These are phyloP conservation scores for Spizellomyces sp. DNA, from an alignment of 192 early-diverging fungal genomes.

Conservation along the genomic window DNA sequence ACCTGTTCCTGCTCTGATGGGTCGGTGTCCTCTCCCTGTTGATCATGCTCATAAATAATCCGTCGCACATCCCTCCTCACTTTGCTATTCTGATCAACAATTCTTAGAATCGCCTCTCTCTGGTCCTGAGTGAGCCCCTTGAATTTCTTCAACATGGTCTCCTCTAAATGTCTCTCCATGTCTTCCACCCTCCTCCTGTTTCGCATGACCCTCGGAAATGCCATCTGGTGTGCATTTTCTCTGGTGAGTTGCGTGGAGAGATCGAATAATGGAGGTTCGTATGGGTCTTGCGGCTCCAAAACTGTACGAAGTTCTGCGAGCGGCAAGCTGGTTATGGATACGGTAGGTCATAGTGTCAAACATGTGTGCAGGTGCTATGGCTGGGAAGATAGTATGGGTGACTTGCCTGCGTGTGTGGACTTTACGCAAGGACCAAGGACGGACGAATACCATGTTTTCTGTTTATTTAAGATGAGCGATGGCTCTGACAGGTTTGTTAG, in stretches of 20 bases:
- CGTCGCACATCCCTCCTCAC: constrained; percentile 4
- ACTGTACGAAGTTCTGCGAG: constrained; percentile 1
- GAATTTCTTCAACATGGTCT: constrained; percentile 25
- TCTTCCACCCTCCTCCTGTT: neutral
- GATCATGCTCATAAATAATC: neutral
- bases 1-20: neutral
- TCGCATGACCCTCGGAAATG: neutral
- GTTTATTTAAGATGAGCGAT: too few species aligned
- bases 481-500: too few species aligned
- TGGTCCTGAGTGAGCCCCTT: constrained; percentile 23
- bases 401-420: too few species aligned
- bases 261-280: neutral
- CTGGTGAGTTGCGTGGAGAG: neutral
- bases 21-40: neutral
- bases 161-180: constrained; percentile 7
- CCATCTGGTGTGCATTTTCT: neutral
- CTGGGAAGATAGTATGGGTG: too few species aligned
- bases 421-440: too few species aligned
- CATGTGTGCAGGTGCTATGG: too few species aligned
- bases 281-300: neutral
- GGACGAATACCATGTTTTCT: too few species aligned
- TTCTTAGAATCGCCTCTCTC: constrained; percentile 5
- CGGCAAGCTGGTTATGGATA: neutral
- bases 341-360: too few species aligned
- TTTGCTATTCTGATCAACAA: constrained; percentile 19